A percentile compares a stretch with the other conserved stretches of the same genome.
Evolutionary conservation across 202 grass and related monocot species (phyloP).

Genomic region (Carex arenaria): DNA sequence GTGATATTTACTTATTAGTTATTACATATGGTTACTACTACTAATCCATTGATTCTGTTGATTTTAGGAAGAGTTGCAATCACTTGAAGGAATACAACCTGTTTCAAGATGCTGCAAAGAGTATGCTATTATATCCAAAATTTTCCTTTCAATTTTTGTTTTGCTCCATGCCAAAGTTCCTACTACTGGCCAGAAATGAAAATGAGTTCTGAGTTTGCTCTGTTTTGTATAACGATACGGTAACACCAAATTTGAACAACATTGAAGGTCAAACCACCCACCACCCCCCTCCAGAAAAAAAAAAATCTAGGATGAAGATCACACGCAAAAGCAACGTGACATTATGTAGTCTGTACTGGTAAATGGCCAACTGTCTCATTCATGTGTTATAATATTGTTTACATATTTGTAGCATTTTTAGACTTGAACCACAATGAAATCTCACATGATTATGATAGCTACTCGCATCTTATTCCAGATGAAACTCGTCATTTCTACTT

Average conservation of each 20-base stretch:
- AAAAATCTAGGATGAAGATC: background rate
- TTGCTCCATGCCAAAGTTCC: background rate
- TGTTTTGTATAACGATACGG: background rate
- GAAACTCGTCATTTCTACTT: background rate
- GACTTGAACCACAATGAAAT: background rate
- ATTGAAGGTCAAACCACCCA: background rate
- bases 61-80: slow-evolving; percentile 79
- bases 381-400: background rate
- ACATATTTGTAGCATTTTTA: background rate
- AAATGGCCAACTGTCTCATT: background rate
- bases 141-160: background rate
- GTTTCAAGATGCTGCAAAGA: slow-evolving; percentile 98
- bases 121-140: slow-evolving; percentile 38
- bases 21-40: background rate
- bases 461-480: slow-evolving; percentile 8
- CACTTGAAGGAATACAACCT: slow-evolving; percentile 75
- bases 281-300: background rate
- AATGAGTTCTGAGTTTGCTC: background rate
- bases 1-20: background rate
- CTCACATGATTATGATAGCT: background rate
- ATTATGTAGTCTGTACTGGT: background rate
- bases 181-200: background rate
- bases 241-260: background rate
- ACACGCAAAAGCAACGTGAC: background rate
- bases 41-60: background rate